Evolutionary conservation across 352 stramenopile species (phyloP).

Genomic region (Globisporangium alternatum): DNA sequence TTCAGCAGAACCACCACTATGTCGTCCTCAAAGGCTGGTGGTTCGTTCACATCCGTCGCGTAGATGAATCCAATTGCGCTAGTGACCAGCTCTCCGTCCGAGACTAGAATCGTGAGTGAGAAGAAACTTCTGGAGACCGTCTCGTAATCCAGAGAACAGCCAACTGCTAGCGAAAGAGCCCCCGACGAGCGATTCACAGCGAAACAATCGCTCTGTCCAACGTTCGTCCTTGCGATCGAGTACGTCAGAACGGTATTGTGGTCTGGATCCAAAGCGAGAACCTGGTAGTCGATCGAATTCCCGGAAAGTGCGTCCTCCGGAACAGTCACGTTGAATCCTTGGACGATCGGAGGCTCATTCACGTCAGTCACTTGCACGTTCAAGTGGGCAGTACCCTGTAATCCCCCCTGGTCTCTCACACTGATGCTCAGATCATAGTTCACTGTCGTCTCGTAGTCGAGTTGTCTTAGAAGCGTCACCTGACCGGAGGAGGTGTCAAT

Average conservation of each 20-base stretch:
- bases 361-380: not conserved
- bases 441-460: constrained; percentile 9
- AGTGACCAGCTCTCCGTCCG: constrained; percentile 31
- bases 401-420: constrained; percentile 10
- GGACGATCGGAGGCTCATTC: constrained; percentile 8
- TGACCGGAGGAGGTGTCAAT: constrained; percentile 7
- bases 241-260: not conserved
- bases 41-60: constrained; percentile 49
- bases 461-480: not conserved
- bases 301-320: constrained; percentile 1
- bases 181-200: constrained; percentile 5
- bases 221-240: constrained; percentile 7
- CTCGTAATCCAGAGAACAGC: constrained; percentile 28
- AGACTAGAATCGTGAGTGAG: constrained; percentile 27
- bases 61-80: constrained; percentile 19
- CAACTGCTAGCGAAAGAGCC: not conserved
- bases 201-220: constrained; percentile 9
- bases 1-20: not conserved
- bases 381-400: not conserved
- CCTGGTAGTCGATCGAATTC: not conserved
- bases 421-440: not conserved
- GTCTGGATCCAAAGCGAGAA: constrained; percentile 10
- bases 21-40: constrained; percentile 1
- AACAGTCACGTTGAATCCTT: constrained; percentile 8
- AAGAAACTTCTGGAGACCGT: constrained; percentile 15